Conservation (phyloP, 2,329 filamentous ascomycete species). For the Pleomassaria siparia region DNA sequence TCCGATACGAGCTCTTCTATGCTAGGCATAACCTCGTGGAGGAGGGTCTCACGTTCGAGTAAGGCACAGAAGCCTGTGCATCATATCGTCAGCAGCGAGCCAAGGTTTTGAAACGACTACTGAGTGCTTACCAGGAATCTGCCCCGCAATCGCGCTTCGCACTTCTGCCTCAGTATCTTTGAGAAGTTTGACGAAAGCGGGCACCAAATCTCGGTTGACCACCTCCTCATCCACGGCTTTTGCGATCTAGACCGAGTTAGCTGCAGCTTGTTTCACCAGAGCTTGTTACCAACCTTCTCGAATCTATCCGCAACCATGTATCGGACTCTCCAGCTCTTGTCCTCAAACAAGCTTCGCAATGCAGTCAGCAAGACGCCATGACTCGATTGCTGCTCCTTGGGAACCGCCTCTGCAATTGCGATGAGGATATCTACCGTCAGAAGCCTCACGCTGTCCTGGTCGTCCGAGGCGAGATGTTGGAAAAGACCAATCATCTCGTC, state of each 20-base stretch:
- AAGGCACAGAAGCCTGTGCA: constrained; percentile 82
- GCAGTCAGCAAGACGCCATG: constrained; percentile 91
- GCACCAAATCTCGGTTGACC: constrained; percentile 88
- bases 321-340: constrained; percentile 98
- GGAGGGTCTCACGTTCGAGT: constrained; percentile 81
- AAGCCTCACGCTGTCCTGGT: constrained; percentile 95
- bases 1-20: constrained; percentile 96
- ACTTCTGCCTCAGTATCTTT: constrained; percentile 99
- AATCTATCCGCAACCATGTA: constrained; percentile 99
- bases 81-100: constrained; percentile 25
- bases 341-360: constrained; percentile 89
- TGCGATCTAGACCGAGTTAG: constrained; percentile 68
- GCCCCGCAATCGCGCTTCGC: constrained; percentile 91
- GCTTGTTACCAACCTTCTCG: constrained; percentile 70
- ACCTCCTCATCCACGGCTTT: constrained; percentile 98
- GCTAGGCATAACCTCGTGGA: constrained; percentile 95
- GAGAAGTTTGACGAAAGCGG: constrained; percentile 93
- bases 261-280: constrained; percentile 16
- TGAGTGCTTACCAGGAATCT: constrained; percentile 77
- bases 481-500: constrained; percentile 99
- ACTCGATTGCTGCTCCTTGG: constrained; percentile 96
- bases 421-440: constrained; percentile 96
- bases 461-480: constrained; percentile 92
- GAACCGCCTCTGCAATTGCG: constrained; percentile 93
- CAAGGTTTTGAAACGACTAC: constrained; percentile 6